Base-by-base conservation (phyloP, 192 early-diverging fungal species). In the Phlyctochytrium arcticum region DNA sequence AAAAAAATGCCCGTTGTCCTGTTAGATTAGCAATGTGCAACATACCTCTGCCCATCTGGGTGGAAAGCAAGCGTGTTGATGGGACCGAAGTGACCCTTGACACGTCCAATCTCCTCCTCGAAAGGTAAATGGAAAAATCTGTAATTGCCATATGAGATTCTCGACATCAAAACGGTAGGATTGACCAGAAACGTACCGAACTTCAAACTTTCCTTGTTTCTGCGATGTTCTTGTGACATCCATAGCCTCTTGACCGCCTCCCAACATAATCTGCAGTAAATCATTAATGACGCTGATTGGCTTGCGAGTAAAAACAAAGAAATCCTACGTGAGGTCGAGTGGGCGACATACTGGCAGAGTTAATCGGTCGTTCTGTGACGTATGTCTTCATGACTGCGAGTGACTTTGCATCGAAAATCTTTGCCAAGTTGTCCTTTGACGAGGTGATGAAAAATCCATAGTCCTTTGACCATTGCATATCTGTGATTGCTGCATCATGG, bases 241-340 rank as follows among this genome's bases (percentile, higher is more conserved):
- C 92, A 95, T 97, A 39, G 97, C 95, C 70, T 96, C 94, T 80
- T 99, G 97, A 68, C 97, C 97, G 84, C 97, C 97, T 57, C 97
- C 97, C 36, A 81, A 62, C 9, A 70, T 49, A 64, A 76, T 76
- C 39, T 44, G 21, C 39, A 44, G 21, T 2, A 19, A 44, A 19
- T 19, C 12, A 44, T 2, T n/a, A 44, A 12, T n/a, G 15, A n/a
- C 15, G 15, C 15, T 44, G 39, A n/a, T 44, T n/a, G 15, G 15
- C 15, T n/a, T 12, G 15, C 39, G 39, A 2, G 21, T 2, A 19
- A 58, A 10, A 58, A 3, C 62, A 1, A 7, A 12, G 1, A 31
- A 65, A 6, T 60, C 37, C 27, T 32, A 78, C 62, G 62, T 85
- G 83, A 8, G 80, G 76, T 29, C 72, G 69, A 35, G 84, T 85